Evolutionary conservation across 2,329 filamentous ascomycete genomes (phyloP), one percentile per base, ranked within the genome.

Genomic region (Calycina herbarum): DNA sequence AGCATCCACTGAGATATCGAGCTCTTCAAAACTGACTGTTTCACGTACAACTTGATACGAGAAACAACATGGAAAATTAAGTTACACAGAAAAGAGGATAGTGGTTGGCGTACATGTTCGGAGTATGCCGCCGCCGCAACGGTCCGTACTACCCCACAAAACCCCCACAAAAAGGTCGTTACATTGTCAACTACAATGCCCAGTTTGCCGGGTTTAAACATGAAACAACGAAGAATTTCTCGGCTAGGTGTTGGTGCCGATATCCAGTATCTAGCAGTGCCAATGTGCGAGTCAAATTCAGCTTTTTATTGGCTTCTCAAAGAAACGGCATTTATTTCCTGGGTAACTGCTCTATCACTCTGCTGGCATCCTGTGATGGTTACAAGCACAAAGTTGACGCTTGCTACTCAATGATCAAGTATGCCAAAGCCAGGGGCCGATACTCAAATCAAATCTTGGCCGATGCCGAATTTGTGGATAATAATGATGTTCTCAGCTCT

Each of bases 161-260:
- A 24, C 48, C 48, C 48, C 48, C 20, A 54, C 48, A 54, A 40
- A 13, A 54, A 27, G 24, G 11, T 24, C 8, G 48, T 54, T 54
- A 54, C 48, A 54, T 54, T 40, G 48, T 54, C 48, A 24, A 54
- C 48, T 54, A 54, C 48, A 24, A 54, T 54, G 48, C n/a, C 48
- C 48, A 54, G 48, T 54, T 27, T 54, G 3, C 20, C 48, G 24
- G 48, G 20, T 13, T 54, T 8, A 54, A 54, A 54, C 48, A 54
- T 54, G 48, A 54, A 54, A 54, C 48, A 54, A 54, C 13, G 10
- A 54, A 54, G 48, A 24, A 54, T 27, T 13, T 27, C 11, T 24
- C 48, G 48, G 48, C 48, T 29, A 13, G 2, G 48, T 11, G n/a
- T 54, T 54, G 24, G 20, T 24, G 10, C 20, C 24, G 10, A 24